A percentile compares a stretch with the other conserved stretches of the same genome.
These are phyloP conservation scores for Lepidium campestre DNA, from an alignment of 441 rosid species.

Conservation along the genomic window DNA sequence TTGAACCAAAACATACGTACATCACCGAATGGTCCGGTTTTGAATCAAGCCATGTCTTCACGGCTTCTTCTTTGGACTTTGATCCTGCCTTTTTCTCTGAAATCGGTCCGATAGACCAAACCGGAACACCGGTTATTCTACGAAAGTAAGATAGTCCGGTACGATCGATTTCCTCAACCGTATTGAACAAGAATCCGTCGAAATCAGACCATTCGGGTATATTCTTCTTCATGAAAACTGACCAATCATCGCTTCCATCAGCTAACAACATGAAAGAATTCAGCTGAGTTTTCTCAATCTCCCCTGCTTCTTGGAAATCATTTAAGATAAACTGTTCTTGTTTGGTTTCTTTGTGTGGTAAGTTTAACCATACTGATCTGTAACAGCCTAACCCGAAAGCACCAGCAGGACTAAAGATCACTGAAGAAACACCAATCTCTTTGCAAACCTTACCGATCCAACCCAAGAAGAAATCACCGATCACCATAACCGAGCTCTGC, in stretches of 20 bases:
- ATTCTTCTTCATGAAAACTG: constrained; percentile 38
- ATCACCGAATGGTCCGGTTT: constrained; percentile 52
- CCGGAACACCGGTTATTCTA: constrained; percentile 38
- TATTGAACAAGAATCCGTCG: constrained; percentile 55
- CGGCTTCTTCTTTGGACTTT: constrained; percentile 21
- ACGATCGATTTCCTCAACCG: constrained; percentile 48
- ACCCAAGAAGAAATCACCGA: constrained; percentile 70
- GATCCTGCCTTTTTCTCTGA: constrained; percentile 24
- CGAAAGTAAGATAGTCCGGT: constrained; percentile 48
- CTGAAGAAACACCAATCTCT: constrained; percentile 49
- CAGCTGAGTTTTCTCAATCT: constrained; percentile 43
- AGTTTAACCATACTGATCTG: constrained; percentile 53
- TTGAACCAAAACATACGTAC: constrained; percentile 59
- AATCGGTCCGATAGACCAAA: constrained; percentile 61
- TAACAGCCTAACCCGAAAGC: constrained; percentile 69
- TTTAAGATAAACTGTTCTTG: constrained; percentile 31
- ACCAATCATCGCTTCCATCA: constrained; percentile 55
- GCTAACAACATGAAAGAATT: constrained; percentile 39
- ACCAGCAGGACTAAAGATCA: constrained; percentile 49
- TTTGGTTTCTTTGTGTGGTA: constrained; percentile 37
- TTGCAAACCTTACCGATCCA: constrained; percentile 58
- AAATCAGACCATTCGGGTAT: constrained; percentile 49
- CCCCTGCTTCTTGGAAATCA: constrained; percentile 46
- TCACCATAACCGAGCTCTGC: constrained; percentile 35
- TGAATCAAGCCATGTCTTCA: constrained; percentile 46